Percentiles rank a stretch among this genome's conserved stretches.
Evolutionary conservation across 352 stramenopile genomes (phyloP).

Genomic region (Ophiocytium majus): DNA sequence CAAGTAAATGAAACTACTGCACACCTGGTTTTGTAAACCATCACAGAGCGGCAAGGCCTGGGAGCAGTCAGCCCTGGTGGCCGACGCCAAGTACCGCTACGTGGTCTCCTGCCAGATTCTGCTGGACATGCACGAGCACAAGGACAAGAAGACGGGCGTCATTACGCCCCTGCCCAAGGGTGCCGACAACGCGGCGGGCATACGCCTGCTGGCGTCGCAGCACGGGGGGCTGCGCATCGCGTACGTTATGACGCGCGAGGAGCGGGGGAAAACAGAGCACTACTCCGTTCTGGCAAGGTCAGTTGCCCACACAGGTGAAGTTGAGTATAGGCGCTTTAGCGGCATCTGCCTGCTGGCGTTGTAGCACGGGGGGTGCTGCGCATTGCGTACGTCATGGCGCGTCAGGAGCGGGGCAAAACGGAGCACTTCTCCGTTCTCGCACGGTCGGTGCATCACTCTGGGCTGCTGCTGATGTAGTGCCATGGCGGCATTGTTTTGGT

Average conservation of each 20-base stretch:
- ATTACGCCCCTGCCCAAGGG: no score
- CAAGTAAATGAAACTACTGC: no score
- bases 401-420: no score
- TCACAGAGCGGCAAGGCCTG: neutral
- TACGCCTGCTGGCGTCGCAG: slow-evolving; percentile 33
- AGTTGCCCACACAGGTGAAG: slow-evolving; percentile 68
- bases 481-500: no score
- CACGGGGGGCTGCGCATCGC: slow-evolving; percentile 38
- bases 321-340: slow-evolving; percentile 19
- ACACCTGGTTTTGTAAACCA: no score
- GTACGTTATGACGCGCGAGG: slow-evolving; percentile 37
- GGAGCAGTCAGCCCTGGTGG: neutral
- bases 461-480: no score
- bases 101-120: slow-evolving; percentile 47
- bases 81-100: slow-evolving; percentile 26
- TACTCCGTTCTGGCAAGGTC: slow-evolving; percentile 42
- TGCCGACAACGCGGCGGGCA: no score
- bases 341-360: neutral
- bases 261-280: neutral
- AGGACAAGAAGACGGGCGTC: slow-evolving; percentile 31
- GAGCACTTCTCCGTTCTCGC: no score
- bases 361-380: no score
- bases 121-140: slow-evolving; percentile 27
- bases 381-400: no score
- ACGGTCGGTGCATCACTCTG: no score